Conservation (phyloP, 495 filamentous ascomycete species). For the Aspergillus wentii region DNA sequence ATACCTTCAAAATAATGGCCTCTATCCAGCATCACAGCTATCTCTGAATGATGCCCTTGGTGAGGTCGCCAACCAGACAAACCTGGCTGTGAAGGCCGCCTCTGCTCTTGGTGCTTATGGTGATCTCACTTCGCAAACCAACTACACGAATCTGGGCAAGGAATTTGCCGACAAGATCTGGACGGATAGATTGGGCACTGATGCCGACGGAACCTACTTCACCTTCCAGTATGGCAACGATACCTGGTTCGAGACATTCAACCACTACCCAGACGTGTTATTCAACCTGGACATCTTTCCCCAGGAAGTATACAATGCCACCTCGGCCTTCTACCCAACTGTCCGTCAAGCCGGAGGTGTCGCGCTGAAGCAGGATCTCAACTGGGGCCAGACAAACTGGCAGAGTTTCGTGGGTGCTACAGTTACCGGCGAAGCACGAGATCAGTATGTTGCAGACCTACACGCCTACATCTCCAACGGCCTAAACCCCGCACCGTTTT, state of each 20-base stretch:
- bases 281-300: constrained; percentile 34
- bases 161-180: constrained; percentile 34
- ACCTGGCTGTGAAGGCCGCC: constrained; percentile 47
- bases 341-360: constrained; percentile 26
- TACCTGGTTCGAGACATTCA: constrained; percentile 33
- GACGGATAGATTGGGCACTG: constrained; percentile 28
- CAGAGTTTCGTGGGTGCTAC: constrained; percentile 26
- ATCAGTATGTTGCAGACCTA: constrained; percentile 26
- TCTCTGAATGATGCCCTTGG: constrained; percentile 45
- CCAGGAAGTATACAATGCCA: constrained; percentile 25
- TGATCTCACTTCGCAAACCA: constrained; percentile 21
- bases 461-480: constrained; percentile 36
- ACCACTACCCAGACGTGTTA: constrained; percentile 34
- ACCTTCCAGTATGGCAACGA: constrained; percentile 26
- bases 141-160: constrained; percentile 30
- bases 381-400: constrained; percentile 39
- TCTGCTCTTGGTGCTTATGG: constrained; percentile 40
- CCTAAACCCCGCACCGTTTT: constrained; percentile 35
- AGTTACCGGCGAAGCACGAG: constrained; percentile 13
- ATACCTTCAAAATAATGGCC: constrained; percentile 39
- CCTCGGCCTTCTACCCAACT: constrained; percentile 26
- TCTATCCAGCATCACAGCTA: constrained; percentile 39
- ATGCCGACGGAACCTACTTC: constrained; percentile 33
- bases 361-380: constrained; percentile 22
- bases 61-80: constrained; percentile 44